phyloP scores from a whole-genome alignment of 2,329 filamentous ascomycete genomes.

The Cordyceps cateniannulata region DNA sequence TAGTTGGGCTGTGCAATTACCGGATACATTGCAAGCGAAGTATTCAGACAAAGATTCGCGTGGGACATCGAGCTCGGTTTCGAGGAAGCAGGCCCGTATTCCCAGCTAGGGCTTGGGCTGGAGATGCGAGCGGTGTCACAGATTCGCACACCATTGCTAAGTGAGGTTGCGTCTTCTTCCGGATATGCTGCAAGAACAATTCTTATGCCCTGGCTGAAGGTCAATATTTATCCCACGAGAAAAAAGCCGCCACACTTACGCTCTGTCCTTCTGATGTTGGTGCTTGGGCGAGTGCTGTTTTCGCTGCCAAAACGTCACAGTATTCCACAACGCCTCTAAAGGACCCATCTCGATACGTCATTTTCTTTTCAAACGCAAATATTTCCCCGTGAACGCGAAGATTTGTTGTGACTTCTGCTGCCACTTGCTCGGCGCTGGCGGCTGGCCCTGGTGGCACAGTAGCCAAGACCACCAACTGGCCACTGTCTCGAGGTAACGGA shows the following conservation, averaged over 20 bases:
- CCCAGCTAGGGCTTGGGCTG: neutral
- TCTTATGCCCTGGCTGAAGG: neutral
- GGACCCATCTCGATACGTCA: conserved; percentile 34
- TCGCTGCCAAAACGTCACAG: conserved; percentile 40
- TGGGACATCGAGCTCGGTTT: conserved; percentile 9
- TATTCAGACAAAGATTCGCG: conserved; percentile 18
- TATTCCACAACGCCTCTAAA: conserved; percentile 48
- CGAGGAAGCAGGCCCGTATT: conserved; percentile 3
- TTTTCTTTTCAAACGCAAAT: conserved; percentile 42
- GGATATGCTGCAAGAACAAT: neutral
- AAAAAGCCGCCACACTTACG: neutral
- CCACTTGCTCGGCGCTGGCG: conserved; percentile 27
- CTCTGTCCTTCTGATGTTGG: neutral
- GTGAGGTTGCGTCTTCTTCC: neutral
- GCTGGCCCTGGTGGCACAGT: conserved; percentile 15
- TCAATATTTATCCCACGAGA: neutral
- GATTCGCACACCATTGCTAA: neutral
- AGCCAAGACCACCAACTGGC: conserved; percentile 25
- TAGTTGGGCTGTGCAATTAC: conserved; percentile 27
- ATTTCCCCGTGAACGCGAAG: conserved; percentile 44
- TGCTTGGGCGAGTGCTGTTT: conserved; percentile 33
- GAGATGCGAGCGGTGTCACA: neutral
- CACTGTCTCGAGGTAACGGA: conserved; percentile 16
- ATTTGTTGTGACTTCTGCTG: conserved; percentile 22
- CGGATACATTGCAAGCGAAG: conserved; percentile 26